phyloP scores from a whole-genome alignment of 1,284 basidiomycete genomes.

The Irpex lacteus region DNA sequence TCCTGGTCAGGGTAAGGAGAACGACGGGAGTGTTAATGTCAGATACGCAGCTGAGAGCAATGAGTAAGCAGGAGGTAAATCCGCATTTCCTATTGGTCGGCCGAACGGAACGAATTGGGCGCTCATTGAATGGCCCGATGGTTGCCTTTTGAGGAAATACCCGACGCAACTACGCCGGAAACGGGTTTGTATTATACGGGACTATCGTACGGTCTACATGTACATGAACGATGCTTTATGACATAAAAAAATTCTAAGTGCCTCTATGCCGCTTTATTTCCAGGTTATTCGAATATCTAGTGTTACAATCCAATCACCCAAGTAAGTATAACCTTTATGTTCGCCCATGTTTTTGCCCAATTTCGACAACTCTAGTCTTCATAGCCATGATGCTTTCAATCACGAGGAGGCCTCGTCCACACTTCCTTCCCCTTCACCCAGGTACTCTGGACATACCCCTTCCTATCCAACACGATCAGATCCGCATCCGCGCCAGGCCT shows the following conservation, averaged over 20 bases:
- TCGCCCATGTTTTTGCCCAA: too few relatives aligned
- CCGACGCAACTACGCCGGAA: neutral
- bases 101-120: neutral
- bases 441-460: slow-evolving; percentile 69
- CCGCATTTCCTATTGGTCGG: neutral
- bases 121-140: neutral
- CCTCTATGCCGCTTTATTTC: too few relatives aligned
- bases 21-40: neutral
- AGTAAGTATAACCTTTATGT: too few relatives aligned
- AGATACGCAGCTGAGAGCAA: neutral
- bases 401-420: slow-evolving; percentile 39
- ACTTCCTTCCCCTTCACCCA: slow-evolving; percentile 81
- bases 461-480: slow-evolving; percentile 69
- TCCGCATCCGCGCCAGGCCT: slow-evolving; percentile 82
- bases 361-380: too few relatives aligned
- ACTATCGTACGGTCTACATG: neutral
- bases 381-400: too few relatives aligned
- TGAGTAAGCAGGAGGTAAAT: neutral
- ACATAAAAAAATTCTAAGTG: too few relatives aligned
- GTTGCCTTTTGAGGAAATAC: neutral
- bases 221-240: too few relatives aligned
- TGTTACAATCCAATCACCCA: too few relatives aligned
- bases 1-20: neutral
- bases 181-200: neutral
- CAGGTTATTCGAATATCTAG: too few relatives aligned